Conservation (phyloP, 176 grass and related monocot genomes). For the Secale cereale region DNA sequence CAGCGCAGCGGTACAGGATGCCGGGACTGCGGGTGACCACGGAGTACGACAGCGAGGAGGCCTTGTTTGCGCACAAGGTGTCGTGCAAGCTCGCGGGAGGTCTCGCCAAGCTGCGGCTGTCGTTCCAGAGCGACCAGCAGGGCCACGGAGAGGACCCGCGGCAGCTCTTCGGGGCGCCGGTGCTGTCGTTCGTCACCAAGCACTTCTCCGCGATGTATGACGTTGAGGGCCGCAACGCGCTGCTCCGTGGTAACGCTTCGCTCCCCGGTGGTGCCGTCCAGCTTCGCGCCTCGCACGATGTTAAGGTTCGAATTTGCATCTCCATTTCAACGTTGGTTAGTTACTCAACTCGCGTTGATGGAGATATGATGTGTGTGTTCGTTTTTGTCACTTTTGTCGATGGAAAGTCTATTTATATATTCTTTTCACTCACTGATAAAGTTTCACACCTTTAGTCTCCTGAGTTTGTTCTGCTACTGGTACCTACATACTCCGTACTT, state of each 20-base stretch:
- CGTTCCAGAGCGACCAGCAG: constrained; percentile 71
- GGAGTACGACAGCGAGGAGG: constrained; percentile 79
- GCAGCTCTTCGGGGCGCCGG: constrained; percentile 42
- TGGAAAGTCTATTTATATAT: not conserved
- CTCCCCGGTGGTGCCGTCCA: constrained; percentile 50
- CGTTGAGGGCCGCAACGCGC: constrained; percentile 61
- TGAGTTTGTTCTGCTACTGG: not conserved
- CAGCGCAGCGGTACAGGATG: not conserved
- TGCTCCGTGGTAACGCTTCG: constrained; percentile 56
- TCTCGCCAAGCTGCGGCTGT: constrained; percentile 86
- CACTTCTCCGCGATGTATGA: constrained; percentile 72
- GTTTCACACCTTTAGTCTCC: not conserved
- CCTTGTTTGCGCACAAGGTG: constrained; percentile 74
- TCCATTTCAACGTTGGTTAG: not conserved
- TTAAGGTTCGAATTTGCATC: constrained; percentile 40
- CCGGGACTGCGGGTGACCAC: constrained; percentile 64
- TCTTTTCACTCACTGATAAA: not conserved
- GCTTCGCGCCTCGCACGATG: constrained; percentile 67
- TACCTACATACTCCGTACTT: not conserved
- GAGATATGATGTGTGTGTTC: not conserved
- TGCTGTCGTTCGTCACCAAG: constrained; percentile 60
- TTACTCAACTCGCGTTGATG: not conserved
- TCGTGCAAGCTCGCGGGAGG: constrained; percentile 82
- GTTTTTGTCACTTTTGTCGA: not conserved
- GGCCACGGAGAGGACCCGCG: constrained; percentile 15